Evolutionary conservation across 1,284 basidiomycete genomes (phyloP), one percentile per base, ranked within the genome.

Genomic region (Athelia sp.): DNA sequence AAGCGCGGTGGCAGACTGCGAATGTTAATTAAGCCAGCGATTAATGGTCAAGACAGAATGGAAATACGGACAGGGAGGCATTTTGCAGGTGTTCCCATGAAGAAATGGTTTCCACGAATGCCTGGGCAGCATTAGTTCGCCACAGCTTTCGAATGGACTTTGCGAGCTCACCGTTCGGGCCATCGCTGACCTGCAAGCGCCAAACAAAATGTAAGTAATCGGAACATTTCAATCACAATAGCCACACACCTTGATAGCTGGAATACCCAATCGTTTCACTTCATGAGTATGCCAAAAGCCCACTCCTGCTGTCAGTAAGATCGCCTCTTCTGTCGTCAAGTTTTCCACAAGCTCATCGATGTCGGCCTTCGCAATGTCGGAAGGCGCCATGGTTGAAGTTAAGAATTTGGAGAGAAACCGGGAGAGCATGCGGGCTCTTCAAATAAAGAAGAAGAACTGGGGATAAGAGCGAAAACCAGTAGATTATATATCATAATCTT

Each of bases 221-320:
- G 13, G 6, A 29, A 13, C 26, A 6, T 6, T 29, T 29, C 13
- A 4, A 29, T 29, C 26, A 40, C 17, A 19, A n/a, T 17, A 49
- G n/a, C 19, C 23, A 50, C 67, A 48, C 55, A 83, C 83, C 70
- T 90, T 87, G 59, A 90, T 70, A 10, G 85, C 76, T 24, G 87
- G 87, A 45, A 91, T 70, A 0, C 81, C 81, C 2, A 88, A 70
- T 6, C 86, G 69, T 9, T 81, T 76, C 18, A 90, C 66, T 8
- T 70, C 72, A 50, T 81, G 77, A 0, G 87, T 90, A 60, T 87
- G 80, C 88, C 87, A 90, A 60, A 84, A 82, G 19, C 86, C 86
- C 23, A 83, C 82, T 31, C 87, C 87, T 3, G 82, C 82, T 13
- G 79, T 82, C 22, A 90, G 71, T 18, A 72, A 67, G 55, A 89